These are phyloP conservation scores for Albizia julibrissin DNA, from an alignment of 306 rosid genomes.

Conservation along the genomic window DNA sequence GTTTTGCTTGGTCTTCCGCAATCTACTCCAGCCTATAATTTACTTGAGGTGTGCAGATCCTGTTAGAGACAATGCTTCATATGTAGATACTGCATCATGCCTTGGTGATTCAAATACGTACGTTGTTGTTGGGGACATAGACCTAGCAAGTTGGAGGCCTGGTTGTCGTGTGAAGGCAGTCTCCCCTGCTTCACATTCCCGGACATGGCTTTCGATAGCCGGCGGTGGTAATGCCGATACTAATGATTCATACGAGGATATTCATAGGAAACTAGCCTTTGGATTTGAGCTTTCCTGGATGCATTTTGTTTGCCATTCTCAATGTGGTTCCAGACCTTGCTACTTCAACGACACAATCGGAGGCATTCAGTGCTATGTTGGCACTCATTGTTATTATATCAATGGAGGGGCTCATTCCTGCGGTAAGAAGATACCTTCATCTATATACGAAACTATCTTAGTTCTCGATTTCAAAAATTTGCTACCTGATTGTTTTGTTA, in stretches of 20 bases:
- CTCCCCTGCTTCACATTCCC: background rate
- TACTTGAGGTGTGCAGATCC: background rate
- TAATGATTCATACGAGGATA: slow-evolving; percentile 2
- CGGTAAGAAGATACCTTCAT: background rate
- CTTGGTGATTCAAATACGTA: background rate
- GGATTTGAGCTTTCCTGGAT: slow-evolving; percentile 28
- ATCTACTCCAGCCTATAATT: background rate
- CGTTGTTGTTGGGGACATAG: background rate
- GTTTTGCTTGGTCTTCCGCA: background rate
- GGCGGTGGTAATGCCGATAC: background rate
- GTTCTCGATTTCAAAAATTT: background rate
- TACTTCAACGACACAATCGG: background rate
- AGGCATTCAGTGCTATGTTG: background rate
- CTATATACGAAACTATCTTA: too few species aligned
- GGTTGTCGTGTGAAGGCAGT: slow-evolving; percentile 7
- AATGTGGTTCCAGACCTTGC: background rate
- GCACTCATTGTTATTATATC: background rate
- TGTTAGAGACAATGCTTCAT: background rate
- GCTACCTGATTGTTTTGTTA: background rate
- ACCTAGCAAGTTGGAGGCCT: background rate
- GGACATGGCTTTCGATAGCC: background rate
- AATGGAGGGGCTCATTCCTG: background rate
- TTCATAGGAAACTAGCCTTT: slow-evolving; percentile 3
- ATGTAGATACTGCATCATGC: slow-evolving; percentile 11
- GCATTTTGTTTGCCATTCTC: background rate